Evolutionary conservation across 2,329 filamentous ascomycete genomes (phyloP), one percentile per base, ranked within the genome.

Genomic region (Curvularia lunata): DNA sequence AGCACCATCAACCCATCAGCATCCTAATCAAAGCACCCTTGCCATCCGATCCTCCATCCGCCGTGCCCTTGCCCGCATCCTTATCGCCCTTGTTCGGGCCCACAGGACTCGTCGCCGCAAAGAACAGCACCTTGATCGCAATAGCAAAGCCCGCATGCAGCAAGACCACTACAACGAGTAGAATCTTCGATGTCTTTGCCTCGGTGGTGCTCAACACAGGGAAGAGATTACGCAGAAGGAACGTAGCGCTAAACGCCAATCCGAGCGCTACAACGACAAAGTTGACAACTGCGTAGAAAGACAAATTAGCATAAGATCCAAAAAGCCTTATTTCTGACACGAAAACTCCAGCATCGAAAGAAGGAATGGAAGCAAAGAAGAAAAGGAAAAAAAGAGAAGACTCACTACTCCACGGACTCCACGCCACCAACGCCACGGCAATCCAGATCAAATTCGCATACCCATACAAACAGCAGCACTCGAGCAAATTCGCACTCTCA

Each of bases 401-500:
- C 78, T 69, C 70, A 83, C 80, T 87, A 53, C 87, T 88, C 68
- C 97, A 81, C 52, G 90, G 90, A 63, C 90, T 94, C 91, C 93
- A 97, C 75, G 90, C 92, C 66, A 97, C 91, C 62, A 96, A 80
- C 47, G 95, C 93, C 42, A 99, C 93, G 2, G 90, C 91, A 68
- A 99, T 93, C 95, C 95, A 99, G 73, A 99, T 91, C 71, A 99
- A 82, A 80, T 99, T 99, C 56, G 90, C 87, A 82, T 99, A 99
- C 53, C 95, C 95, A 78, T 98, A 99, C 34, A 99, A 82, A 58
- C 92, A 91, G 88, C 91, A 93, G 82, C 92, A 97, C 81, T 99
- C 95, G 66, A 99, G 85, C 58, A 99, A 81, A 78, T 97, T 96
- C 62, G 94, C 93, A 55, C 88, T 91, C 75, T 97, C 92, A 77